A percentile compares a stretch with the other conserved stretches of the same genome.
Conservation (phyloP, 805 yeast genomes). For the Saccharomycopsis sp. region DNA sequence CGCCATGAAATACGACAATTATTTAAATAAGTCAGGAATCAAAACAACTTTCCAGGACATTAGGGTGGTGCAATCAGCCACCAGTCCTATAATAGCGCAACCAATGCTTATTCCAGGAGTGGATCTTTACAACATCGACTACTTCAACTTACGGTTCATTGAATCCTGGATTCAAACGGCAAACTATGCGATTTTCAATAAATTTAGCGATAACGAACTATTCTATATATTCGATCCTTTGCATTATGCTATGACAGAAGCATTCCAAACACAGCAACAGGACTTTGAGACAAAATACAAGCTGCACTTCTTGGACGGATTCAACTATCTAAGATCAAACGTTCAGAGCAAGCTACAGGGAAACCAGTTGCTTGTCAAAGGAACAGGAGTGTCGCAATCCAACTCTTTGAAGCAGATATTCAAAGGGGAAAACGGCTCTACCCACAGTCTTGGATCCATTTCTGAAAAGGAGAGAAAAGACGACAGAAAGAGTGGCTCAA, state of each 20-base stretch:
- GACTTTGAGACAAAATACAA: conserved; percentile 12
- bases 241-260: conserved; percentile 27
- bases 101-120: conserved; percentile 23
- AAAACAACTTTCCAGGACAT: conserved; percentile 31
- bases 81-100: conserved; percentile 22
- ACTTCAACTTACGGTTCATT: conserved; percentile 42
- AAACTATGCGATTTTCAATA: conserved; percentile 49
- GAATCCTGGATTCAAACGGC: conserved; percentile 48
- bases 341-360: conserved; percentile 16
- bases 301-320: conserved; percentile 17
- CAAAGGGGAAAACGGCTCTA: neutral
- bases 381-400: neutral
- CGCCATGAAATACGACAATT: conserved; percentile 62
- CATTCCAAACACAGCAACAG: conserved; percentile 11
- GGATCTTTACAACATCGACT: conserved; percentile 32
- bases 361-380: conserved; percentile 4
- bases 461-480: neutral
- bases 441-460: neutral
- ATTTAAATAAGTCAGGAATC: conserved; percentile 35
- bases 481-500: conserved; percentile 1
- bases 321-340: conserved; percentile 15
- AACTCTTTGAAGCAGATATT: neutral
- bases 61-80: conserved; percentile 22
- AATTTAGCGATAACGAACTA: conserved; percentile 59
- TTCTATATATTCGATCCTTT: conserved; percentile 53